Conservation (phyloP, 2,329 filamentous ascomycete species). For the Alternaria solani region DNA sequence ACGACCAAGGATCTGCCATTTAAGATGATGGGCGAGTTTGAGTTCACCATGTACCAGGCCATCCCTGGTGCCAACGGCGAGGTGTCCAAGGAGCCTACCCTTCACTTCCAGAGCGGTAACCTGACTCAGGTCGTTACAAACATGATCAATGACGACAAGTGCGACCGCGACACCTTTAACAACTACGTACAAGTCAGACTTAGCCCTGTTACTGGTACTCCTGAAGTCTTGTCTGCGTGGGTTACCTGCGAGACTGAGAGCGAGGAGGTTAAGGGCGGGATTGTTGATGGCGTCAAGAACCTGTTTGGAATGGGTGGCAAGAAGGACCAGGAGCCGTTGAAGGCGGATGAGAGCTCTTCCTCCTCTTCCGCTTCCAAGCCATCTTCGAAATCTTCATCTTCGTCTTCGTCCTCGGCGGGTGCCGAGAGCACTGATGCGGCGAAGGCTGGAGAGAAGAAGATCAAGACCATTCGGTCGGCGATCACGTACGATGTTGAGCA, state of each 20-base stretch:
- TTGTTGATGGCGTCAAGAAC: slow-evolving; percentile 95
- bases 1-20: slow-evolving; percentile 85
- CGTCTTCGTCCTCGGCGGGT: slow-evolving; percentile 54
- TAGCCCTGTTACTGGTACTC: slow-evolving; percentile 76
- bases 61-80: slow-evolving; percentile 59
- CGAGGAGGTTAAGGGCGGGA: slow-evolving; percentile 74
- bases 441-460: slow-evolving; percentile 57
- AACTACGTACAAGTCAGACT: slow-evolving; percentile 82
- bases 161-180: slow-evolving; percentile 76
- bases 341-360: slow-evolving; percentile 57
- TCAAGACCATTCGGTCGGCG: slow-evolving; percentile 61
- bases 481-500: slow-evolving; percentile 57
- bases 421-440: slow-evolving; percentile 60
- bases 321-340: slow-evolving; percentile 78
- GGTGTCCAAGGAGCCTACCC: slow-evolving; percentile 66
- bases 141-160: slow-evolving; percentile 80
- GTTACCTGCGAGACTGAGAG: slow-evolving; percentile 86
- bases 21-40: slow-evolving; percentile 82
- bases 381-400: slow-evolving; percentile 54
- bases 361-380: slow-evolving; percentile 55
- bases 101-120: slow-evolving; percentile 79
- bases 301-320: slow-evolving; percentile 93
- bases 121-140: slow-evolving; percentile 82
- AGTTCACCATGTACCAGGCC: slow-evolving; percentile 80
- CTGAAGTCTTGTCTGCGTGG: slow-evolving; percentile 76